Conservation (phyloP, 306 rosid species). For the Ormosia emarginata region DNA sequence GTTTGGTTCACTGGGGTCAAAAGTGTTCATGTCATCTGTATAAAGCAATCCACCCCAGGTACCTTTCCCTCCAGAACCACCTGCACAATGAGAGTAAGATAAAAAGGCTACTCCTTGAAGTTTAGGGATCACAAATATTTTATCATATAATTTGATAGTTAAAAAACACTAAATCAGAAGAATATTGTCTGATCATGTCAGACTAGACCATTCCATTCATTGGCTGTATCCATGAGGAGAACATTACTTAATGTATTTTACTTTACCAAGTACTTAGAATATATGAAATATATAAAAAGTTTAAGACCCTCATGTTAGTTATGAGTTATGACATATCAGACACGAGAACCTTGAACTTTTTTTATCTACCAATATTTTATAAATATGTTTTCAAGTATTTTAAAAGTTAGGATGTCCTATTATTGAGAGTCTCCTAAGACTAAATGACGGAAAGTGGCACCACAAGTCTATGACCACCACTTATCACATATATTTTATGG, state of each 20-base stretch:
- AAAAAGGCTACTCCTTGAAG: neutral
- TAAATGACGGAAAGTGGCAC: neutral
- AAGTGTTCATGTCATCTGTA: slow-evolving; percentile 17
- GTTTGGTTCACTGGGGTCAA: slow-evolving; percentile 54
- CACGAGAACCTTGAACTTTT: neutral
- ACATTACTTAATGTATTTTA: neutral
- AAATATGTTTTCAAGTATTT: neutral
- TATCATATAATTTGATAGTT: neutral
- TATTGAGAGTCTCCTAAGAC: neutral
- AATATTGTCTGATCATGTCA: neutral
- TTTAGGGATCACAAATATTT: neutral
- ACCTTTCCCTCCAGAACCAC: slow-evolving; percentile 61
- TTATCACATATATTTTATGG: neutral
- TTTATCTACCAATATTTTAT: neutral
- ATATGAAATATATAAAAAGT: neutral
- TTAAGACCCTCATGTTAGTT: neutral
- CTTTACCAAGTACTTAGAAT: neutral
- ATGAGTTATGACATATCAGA: neutral
- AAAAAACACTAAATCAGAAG: neutral
- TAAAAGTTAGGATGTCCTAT: neutral
- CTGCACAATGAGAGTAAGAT: slow-evolving; percentile 27
- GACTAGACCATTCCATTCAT: neutral
- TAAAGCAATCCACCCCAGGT: slow-evolving; percentile 72
- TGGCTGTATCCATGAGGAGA: neutral
- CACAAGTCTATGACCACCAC: neutral